These are phyloP conservation scores for Mediolabrus comicus DNA, from an alignment of 108 stramenopile species.

Conservation along the genomic window DNA sequence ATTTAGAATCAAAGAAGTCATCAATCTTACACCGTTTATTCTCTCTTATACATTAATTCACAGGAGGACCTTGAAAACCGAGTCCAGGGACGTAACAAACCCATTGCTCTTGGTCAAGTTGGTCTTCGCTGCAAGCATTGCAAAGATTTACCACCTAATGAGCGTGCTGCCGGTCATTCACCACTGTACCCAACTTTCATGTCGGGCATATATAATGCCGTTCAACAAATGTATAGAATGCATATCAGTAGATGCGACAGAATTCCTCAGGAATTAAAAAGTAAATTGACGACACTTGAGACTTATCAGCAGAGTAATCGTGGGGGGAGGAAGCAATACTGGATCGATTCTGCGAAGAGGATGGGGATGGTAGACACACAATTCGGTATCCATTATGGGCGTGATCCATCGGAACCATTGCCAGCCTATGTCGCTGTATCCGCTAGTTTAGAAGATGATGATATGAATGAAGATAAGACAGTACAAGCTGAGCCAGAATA, in stretches of 20 bases:
- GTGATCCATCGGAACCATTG: slow-evolving; percentile 72
- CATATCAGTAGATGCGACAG: slow-evolving; percentile 73
- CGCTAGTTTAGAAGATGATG: background rate
- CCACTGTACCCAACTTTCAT: slow-evolving; percentile 78
- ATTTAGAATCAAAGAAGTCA: background rate
- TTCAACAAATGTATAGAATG: slow-evolving; percentile 86
- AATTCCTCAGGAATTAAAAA: slow-evolving; percentile 62
- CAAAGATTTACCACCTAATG: slow-evolving; percentile 64
- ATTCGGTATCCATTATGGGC: slow-evolving; percentile 79
- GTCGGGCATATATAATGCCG: slow-evolving; percentile 83
- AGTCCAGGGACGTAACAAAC: slow-evolving; percentile 88
- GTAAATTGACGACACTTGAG: slow-evolving; percentile 62
- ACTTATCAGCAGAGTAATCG: slow-evolving; percentile 64
- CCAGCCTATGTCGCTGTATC: slow-evolving; percentile 42
- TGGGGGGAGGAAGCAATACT: slow-evolving; percentile 88
- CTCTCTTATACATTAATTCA: background rate
- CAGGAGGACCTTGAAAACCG: slow-evolving; percentile 63
- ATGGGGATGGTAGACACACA: slow-evolving; percentile 77
- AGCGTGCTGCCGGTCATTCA: slow-evolving; percentile 70
- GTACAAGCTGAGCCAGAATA: slow-evolving; percentile 35
- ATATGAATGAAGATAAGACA: background rate
- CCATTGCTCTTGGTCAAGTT: slow-evolving; percentile 84
- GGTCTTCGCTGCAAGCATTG: slow-evolving; percentile 87
- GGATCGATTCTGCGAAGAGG: slow-evolving; percentile 84
- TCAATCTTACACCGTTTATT: background rate